These are phyloP conservation scores for Candida dendrica DNA, from an alignment of 805 yeast genomes.

Conservation along the genomic window DNA sequence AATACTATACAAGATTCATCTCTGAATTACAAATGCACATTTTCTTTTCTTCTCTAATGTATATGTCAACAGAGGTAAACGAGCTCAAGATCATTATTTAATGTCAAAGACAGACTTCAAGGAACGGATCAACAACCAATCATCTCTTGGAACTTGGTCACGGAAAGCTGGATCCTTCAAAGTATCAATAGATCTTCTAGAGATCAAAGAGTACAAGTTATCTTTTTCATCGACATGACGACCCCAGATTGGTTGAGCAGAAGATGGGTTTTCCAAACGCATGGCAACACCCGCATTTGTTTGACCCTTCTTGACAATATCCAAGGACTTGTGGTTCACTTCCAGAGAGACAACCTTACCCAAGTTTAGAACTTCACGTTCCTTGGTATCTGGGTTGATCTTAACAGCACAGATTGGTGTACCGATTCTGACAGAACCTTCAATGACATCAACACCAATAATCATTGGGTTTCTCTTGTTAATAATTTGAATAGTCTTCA, in stretches of 20 bases:
- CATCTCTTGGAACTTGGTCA: conserved; percentile 87
- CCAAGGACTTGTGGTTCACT: conserved; percentile 85
- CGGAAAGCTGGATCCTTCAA: conserved; percentile 98
- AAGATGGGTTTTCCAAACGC: conserved; percentile 89
- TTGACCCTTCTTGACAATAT: conserved; percentile 84
- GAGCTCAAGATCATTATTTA: conserved; percentile 21
- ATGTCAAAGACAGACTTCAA: conserved; percentile 87
- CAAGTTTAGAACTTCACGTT: conserved; percentile 54
- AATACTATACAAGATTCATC: too few species aligned
- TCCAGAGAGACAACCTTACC: conserved; percentile 93
- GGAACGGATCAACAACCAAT: conserved; percentile 87
- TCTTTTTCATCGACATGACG: conserved; percentile 96
- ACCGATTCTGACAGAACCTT: conserved; percentile 84
- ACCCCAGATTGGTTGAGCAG: conserved; percentile 97
- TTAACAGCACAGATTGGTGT: conserved; percentile 95
- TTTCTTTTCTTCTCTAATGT: too few species aligned
- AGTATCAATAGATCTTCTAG: conserved; percentile 91
- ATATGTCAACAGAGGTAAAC: too few species aligned
- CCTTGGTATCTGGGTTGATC: conserved; percentile 77
- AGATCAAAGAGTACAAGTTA: conserved; percentile 77
- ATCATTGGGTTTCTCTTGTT: conserved; percentile 99
- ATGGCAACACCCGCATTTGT: conserved; percentile 98
- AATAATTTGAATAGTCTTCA: conserved; percentile 91
- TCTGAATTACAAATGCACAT: too few species aligned
- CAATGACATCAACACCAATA: conserved; percentile 94